Conservation (phyloP, 2,329 filamentous ascomycete genomes). For the Furcasterigmium furcatum region DNA sequence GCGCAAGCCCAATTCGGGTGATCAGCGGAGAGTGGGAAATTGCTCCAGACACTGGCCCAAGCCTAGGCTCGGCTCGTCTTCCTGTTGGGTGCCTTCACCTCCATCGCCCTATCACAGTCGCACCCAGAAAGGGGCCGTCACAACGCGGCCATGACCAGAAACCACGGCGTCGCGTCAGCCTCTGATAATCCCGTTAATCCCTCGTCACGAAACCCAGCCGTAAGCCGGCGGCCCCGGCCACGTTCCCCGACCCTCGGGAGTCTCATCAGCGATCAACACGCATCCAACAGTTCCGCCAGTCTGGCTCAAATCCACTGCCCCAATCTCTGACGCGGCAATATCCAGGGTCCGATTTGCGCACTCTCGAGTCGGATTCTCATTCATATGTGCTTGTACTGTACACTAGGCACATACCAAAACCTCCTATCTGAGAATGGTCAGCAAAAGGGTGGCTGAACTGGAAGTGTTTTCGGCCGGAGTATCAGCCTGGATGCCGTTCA, state of each 20-base stretch:
- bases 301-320: too few relatives aligned
- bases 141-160: neutral
- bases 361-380: too few relatives aligned
- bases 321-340: too few relatives aligned
- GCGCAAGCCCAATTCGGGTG: neutral
- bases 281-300: too few relatives aligned
- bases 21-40: conserved; percentile 1
- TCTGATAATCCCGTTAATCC: neutral
- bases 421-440: too few relatives aligned
- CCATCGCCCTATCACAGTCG: conserved; percentile 3
- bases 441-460: too few relatives aligned
- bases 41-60: conserved; percentile 1
- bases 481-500: too few relatives aligned
- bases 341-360: too few relatives aligned
- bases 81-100: conserved; percentile 1
- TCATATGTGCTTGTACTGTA: too few relatives aligned
- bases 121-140: neutral
- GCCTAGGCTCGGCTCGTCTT: neutral
- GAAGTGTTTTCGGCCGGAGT: too few relatives aligned
- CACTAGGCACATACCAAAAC: too few relatives aligned
- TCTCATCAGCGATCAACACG: too few relatives aligned
- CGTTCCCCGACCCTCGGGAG: neutral
- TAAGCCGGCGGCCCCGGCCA: neutral
- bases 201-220: neutral
- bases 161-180: neutral